These are phyloP conservation scores for Ilyonectria mors-panacis DNA, from an alignment of 2,329 filamentous ascomycete genomes.

Conservation along the genomic window DNA sequence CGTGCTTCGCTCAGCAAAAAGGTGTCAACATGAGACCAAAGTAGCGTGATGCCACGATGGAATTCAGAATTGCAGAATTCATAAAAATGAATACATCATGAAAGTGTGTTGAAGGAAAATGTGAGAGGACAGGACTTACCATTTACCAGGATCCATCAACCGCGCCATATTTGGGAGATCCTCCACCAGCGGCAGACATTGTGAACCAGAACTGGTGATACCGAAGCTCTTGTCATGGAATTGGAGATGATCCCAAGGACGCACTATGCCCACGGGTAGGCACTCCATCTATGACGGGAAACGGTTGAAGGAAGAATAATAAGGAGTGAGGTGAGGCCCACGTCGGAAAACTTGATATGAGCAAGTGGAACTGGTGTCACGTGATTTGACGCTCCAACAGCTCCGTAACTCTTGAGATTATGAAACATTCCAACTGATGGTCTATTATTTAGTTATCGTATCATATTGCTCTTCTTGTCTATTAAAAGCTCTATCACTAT, in stretches of 20 bases:
- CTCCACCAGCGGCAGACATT: background rate
- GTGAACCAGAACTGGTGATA: too few relatives aligned
- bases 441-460: too few relatives aligned
- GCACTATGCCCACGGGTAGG: background rate
- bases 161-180: background rate
- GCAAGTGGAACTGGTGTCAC: conserved; percentile 4
- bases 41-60: conserved; percentile 35
- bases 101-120: conserved; percentile 18
- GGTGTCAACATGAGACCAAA: conserved; percentile 51
- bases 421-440: too few relatives aligned
- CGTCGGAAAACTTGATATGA: conserved; percentile 13
- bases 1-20: conserved; percentile 44
- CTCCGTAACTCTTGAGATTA: background rate
- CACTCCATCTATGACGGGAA: background rate
- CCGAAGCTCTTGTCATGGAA: too few relatives aligned
- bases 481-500: too few relatives aligned
- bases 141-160: background rate
- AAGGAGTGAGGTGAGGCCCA: background rate
- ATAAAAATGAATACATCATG: conserved; percentile 58
- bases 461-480: too few relatives aligned
- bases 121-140: conserved; percentile 35
- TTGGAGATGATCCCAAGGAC: too few relatives aligned
- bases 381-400: background rate
- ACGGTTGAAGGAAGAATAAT: background rate
- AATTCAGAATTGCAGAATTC: conserved; percentile 68